Evolutionary conservation across 352 stramenopile genomes (phyloP).

Genomic region (Globisporangium canariense): DNA sequence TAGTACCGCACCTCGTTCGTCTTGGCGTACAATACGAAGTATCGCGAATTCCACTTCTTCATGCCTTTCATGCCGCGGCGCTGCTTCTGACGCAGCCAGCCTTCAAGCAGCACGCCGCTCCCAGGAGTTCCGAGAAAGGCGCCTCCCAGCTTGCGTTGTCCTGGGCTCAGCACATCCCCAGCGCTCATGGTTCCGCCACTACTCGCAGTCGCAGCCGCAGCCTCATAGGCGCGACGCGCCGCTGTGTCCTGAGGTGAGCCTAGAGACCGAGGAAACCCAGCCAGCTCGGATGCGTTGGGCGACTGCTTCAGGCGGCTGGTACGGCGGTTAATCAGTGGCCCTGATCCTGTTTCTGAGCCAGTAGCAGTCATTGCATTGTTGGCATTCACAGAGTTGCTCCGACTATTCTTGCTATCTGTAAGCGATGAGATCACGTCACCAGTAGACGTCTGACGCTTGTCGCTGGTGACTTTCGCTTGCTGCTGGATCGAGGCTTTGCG

Average conservation of each 20-base stretch:
- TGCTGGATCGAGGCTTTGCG: neutral
- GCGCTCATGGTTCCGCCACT: neutral
- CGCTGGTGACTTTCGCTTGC: neutral
- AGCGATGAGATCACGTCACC: slow-evolving; percentile 5
- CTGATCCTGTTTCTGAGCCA: neutral
- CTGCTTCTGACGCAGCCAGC: slow-evolving; percentile 81
- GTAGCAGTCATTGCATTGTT: slow-evolving; percentile 8
- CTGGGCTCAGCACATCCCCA: slow-evolving; percentile 32
- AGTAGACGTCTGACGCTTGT: neutral
- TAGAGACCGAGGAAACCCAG: slow-evolving; percentile 9
- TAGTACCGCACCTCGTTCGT: slow-evolving; percentile 82
- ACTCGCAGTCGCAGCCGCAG: slow-evolving; percentile 12
- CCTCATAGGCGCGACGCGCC: slow-evolving; percentile 23
- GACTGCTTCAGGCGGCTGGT: slow-evolving; percentile 54
- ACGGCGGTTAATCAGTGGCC: slow-evolving; percentile 39
- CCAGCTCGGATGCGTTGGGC: slow-evolving; percentile 34
- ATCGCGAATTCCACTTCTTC: slow-evolving; percentile 84
- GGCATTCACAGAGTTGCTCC: slow-evolving; percentile 13
- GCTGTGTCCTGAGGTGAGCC: slow-evolving; percentile 18
- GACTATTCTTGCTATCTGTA: neutral
- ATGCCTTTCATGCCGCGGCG: slow-evolving; percentile 72
- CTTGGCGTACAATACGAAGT: slow-evolving; percentile 76
- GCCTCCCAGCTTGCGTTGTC: slow-evolving; percentile 49
- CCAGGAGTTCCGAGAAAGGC: slow-evolving; percentile 45
- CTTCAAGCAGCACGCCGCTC: slow-evolving; percentile 75